Percentiles rank a stretch among this genome's conserved stretches.
Conservation (phyloP, 257 asterid genomes). For the Nicotiana benthamiana region DNA sequence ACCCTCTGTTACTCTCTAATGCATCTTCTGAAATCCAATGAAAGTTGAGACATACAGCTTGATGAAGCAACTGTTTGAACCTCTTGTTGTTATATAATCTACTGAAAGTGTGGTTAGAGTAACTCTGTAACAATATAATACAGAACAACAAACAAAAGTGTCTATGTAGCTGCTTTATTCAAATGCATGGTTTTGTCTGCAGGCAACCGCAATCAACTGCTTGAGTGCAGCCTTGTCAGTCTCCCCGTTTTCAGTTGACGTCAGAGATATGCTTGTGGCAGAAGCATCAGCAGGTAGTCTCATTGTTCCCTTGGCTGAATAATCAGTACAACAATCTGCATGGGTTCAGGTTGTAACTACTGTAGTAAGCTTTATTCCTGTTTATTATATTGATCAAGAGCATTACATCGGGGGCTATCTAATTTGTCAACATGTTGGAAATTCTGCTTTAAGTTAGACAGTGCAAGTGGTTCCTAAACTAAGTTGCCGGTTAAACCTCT, state of each 20-base stretch:
- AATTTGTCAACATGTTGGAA: background rate
- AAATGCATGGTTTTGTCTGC: conserved; percentile 17
- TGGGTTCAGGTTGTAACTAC: conserved; percentile 3
- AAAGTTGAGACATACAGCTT: background rate
- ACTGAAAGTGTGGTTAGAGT: background rate
- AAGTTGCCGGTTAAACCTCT: background rate
- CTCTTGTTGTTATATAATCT: background rate
- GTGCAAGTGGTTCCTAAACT: background rate
- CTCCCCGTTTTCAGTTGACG: conserved; percentile 52
- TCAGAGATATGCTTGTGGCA: conserved; percentile 56
- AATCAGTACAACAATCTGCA: background rate
- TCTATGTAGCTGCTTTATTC: background rate
- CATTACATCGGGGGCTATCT: background rate
- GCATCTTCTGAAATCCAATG: background rate
- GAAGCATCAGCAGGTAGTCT: conserved; percentile 62
- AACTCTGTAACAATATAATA: background rate
- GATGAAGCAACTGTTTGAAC: background rate
- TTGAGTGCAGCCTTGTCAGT: conserved; percentile 66
- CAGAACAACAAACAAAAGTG: background rate
- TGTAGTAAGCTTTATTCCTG: background rate
- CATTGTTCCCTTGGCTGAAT: conserved; percentile 6
- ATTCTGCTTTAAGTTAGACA: background rate
- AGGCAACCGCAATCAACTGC: conserved; percentile 73
- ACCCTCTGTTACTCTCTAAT: background rate
- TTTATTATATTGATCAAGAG: background rate